These are phyloP conservation scores for Colletotrichum sp. DNA, from an alignment of 2,329 filamentous ascomycete genomes.

Conservation along the genomic window DNA sequence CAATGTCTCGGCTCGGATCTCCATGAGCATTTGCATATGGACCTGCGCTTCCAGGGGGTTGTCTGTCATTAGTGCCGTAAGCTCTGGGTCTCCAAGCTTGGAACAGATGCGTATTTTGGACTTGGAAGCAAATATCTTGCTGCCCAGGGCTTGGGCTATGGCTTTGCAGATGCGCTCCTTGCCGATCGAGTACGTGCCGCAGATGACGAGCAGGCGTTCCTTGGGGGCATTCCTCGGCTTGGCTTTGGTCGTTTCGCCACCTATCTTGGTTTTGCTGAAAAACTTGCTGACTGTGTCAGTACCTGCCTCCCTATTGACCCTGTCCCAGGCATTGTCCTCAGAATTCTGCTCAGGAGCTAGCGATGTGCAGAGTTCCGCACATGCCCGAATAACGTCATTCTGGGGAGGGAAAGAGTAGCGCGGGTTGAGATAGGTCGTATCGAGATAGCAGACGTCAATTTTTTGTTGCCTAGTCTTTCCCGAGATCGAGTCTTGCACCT, in stretches of 20 bases:
- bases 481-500: conserved; percentile 71
- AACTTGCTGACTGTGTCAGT: conserved; percentile 57
- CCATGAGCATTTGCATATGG: conserved; percentile 96
- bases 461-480: conserved; percentile 80
- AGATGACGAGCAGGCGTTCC: conserved; percentile 83
- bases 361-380: conserved; percentile 84
- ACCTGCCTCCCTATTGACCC: conserved; percentile 44
- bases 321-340: conserved; percentile 53
- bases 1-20: conserved; percentile 89
- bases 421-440: conserved; percentile 95
- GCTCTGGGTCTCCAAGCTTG: conserved; percentile 84
- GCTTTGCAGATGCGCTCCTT: conserved; percentile 96
- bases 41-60: conserved; percentile 88
- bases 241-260: conserved; percentile 33
- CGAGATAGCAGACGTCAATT: conserved; percentile 94
- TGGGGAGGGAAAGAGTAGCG: conserved; percentile 95
- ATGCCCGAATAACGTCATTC: conserved; percentile 84
- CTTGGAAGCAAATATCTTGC: conserved; percentile 87
- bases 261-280: conserved; percentile 45
- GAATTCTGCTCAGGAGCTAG: conserved; percentile 68
- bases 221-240: conserved; percentile 27
- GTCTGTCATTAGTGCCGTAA: conserved; percentile 77
- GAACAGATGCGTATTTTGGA: conserved; percentile 84
- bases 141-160: conserved; percentile 83
- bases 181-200: conserved; percentile 96